Evolutionary conservation across 2,329 filamentous ascomycete genomes (phyloP).

Genomic region (Aspergillus sp.): DNA sequence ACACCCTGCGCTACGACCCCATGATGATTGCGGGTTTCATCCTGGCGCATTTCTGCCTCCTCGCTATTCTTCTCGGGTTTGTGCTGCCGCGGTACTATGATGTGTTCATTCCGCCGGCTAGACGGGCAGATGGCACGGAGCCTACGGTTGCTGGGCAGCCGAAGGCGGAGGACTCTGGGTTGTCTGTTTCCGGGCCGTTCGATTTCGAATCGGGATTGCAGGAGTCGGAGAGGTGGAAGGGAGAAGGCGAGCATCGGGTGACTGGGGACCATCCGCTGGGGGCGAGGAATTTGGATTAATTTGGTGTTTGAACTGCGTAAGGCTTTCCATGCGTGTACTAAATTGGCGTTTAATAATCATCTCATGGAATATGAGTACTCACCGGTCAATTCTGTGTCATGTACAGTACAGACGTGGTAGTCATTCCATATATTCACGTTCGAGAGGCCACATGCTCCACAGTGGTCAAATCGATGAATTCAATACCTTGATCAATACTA

Average conservation of each 20-base stretch:
- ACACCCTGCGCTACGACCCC: constrained; percentile 50
- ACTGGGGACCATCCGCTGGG: background rate
- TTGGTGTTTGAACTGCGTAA: background rate
- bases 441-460: too few species aligned
- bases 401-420: too few species aligned
- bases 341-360: too few species aligned
- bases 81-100: constrained; percentile 57
- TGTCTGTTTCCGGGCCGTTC: background rate
- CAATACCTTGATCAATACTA: too few species aligned
- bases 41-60: constrained; percentile 48
- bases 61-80: constrained; percentile 50
- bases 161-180: background rate
- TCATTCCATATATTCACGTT: too few species aligned
- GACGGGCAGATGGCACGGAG: constrained; percentile 45
- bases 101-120: constrained; percentile 50
- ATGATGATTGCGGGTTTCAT: constrained; percentile 53
- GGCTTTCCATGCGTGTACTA: too few species aligned
- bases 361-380: too few species aligned
- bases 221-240: background rate
- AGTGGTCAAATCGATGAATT: too few species aligned
- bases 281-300: background rate
- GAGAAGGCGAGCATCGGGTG: background rate
- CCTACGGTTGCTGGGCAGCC: background rate
- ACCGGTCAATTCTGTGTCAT: too few species aligned
- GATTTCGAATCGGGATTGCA: background rate